These are phyloP conservation scores for Periconia sp. DNA, from an alignment of 2,329 filamentous ascomycete species.

Conservation along the genomic window DNA sequence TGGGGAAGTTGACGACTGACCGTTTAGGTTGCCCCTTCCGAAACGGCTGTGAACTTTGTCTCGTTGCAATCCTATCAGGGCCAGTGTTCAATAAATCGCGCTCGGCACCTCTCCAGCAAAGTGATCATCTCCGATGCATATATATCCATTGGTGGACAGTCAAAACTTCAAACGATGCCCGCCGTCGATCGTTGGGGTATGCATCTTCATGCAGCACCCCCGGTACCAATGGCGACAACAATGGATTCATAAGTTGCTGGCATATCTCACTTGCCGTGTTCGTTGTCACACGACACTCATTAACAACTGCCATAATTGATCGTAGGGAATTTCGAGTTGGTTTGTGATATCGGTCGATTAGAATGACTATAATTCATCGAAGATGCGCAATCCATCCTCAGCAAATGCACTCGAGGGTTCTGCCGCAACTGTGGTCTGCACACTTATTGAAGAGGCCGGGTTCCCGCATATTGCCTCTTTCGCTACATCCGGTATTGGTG, in stretches of 20 bases:
- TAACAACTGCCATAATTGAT: neutral
- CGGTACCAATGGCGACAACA: neutral
- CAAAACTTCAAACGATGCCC: no score
- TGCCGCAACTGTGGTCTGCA: conserved; percentile 5
- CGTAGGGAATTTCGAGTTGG: neutral
- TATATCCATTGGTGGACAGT: no score
- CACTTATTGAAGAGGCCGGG: conserved; percentile 4
- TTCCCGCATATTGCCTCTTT: conserved; percentile 34
- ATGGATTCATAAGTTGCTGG: neutral
- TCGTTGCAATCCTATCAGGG: no score
- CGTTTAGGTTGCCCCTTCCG: neutral
- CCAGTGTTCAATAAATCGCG: neutral
- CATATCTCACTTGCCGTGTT: neutral
- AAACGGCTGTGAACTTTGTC: neutral
- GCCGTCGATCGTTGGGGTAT: neutral
- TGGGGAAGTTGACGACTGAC: neutral
- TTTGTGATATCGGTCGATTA: neutral
- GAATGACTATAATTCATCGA: conserved; percentile 23
- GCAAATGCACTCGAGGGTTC: conserved; percentile 4
- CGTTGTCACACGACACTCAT: neutral
- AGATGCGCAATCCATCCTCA: conserved; percentile 21
- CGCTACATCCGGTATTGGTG: conserved; percentile 35
- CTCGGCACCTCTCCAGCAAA: neutral
- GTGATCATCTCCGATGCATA: neutral
- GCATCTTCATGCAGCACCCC: neutral